Evolutionary conservation across 2,329 filamentous ascomycete species (phyloP).

Genomic region (Aspergillus neoniger): DNA sequence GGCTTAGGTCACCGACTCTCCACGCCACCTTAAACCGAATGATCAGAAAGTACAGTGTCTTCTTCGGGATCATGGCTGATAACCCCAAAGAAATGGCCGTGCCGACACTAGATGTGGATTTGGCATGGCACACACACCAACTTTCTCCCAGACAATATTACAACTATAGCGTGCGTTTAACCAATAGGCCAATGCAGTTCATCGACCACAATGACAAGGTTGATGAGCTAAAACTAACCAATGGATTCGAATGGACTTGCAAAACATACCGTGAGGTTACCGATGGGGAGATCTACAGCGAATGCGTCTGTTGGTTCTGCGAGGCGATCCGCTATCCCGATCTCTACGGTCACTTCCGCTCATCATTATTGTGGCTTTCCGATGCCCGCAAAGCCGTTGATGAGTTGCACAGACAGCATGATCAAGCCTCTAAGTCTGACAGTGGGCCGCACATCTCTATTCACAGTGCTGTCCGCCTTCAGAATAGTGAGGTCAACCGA

Average conservation of each 20-base stretch:
- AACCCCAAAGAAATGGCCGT: conserved; percentile 36
- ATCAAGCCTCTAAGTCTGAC: not conserved
- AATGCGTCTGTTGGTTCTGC: conserved; percentile 11
- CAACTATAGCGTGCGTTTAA: conserved; percentile 52
- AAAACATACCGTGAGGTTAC: conserved; percentile 60
- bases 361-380: not conserved
- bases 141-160: conserved; percentile 66
- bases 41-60: conserved; percentile 55
- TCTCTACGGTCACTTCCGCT: not conserved
- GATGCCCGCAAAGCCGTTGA: not conserved
- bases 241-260: conserved; percentile 70
- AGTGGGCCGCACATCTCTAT: not conserved
- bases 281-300: conserved; percentile 2
- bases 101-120: conserved; percentile 39
- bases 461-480: not conserved
- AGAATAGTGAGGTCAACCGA: not conserved
- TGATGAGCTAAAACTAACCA: conserved; percentile 64
- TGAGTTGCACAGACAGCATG: not conserved
- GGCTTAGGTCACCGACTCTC: conserved; percentile 71
- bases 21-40: conserved; percentile 64
- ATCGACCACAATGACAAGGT: conserved; percentile 86
- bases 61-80: conserved; percentile 44
- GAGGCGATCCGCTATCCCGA: conserved; percentile 4
- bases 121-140: conserved; percentile 70
- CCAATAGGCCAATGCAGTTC: conserved; percentile 46